Evolutionary conservation across 2,329 filamentous ascomycete species (phyloP), one percentile per base, ranked within the genome.

Genomic region (Talaromyces atroroseus): DNA sequence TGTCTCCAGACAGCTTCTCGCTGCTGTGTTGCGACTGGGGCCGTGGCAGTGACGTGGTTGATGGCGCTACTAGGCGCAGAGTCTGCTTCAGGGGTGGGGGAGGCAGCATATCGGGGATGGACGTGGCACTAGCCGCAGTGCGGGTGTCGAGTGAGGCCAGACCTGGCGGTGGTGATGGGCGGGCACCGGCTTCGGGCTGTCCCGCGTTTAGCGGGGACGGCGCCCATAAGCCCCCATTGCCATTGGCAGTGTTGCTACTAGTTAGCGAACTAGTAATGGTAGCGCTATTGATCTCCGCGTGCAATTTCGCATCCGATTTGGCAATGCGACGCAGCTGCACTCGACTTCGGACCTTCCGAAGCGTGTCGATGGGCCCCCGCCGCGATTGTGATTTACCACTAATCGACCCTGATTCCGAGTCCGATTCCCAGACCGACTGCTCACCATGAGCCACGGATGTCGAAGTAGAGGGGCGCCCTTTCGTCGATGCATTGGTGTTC

Each of bases 391-490:
- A 71, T 57, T 67, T 71, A 36, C 66, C 68, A 18, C 65, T 67
- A 8, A 64, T 54, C 0, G 67, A 71, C 54, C 72, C 71, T 5
- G 60, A 65, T 18, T 74, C 71, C 0, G 71, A 74, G 48, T 74
- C 71, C 0, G 71, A 72, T 47, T 74, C 71, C 71, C 71, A 74
- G 0, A 73, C 69, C 0, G 71, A 74, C 18, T 72, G 71, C 54
- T 74, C 71, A 21, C 63, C 66, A 50, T 66, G 60, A 5, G 62
- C 64, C 23, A 72, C 70, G 6, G 68, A 68, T 0, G 66, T 63
- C 1, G 70, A 71, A 2, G 64, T 72, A 0, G 68, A 71, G 1
- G 70, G 67, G 5, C 70, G 56, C 12, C 70, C 65, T 55, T 65
- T 66, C 1, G 34, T 49, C 6, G 66, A 68, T 26, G 62, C 62